Percentiles rank a stretch among this genome's conserved stretches.
Evolutionary conservation across 2,329 filamentous ascomycete species (phyloP).

Genomic region (Penicillium sp.): DNA sequence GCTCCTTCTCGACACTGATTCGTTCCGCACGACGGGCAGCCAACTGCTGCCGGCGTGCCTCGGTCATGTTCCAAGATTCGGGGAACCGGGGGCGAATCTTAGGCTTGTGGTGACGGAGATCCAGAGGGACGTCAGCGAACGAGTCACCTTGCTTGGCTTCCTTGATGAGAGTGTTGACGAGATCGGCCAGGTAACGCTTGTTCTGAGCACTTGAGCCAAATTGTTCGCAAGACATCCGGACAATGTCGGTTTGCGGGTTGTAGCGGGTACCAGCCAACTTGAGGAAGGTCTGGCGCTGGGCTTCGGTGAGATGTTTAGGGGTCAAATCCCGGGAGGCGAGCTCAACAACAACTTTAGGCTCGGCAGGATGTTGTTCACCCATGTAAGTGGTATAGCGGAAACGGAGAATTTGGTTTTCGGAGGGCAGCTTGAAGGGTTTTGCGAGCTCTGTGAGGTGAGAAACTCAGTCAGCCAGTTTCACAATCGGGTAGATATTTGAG

Average conservation of each 20-base stretch:
- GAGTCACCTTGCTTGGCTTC: slow-evolving; percentile 81
- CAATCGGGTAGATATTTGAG: neutral
- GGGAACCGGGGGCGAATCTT: slow-evolving; percentile 75
- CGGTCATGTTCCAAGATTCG: slow-evolving; percentile 78
- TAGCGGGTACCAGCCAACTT: slow-evolving; percentile 86
- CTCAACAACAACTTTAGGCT: slow-evolving; percentile 92
- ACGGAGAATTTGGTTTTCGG: slow-evolving; percentile 70
- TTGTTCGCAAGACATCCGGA: slow-evolving; percentile 90
- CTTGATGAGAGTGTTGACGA: slow-evolving; percentile 72
- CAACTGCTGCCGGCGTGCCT: slow-evolving; percentile 68
- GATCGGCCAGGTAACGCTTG: slow-evolving; percentile 87
- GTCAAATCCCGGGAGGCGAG: slow-evolving; percentile 75
- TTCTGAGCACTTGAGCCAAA: slow-evolving; percentile 92
- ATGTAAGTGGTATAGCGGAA: slow-evolving; percentile 98
- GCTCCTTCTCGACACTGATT: slow-evolving; percentile 61
- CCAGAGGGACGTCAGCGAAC: slow-evolving; percentile 87
- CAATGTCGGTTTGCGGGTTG: slow-evolving; percentile 78
- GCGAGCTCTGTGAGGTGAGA: slow-evolving; percentile 66
- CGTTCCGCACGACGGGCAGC: slow-evolving; percentile 61
- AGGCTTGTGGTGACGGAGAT: slow-evolving; percentile 80
- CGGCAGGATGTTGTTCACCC: slow-evolving; percentile 88
- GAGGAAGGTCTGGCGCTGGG: slow-evolving; percentile 77
- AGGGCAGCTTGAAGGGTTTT: slow-evolving; percentile 76
- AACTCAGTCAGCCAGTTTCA: slow-evolving; percentile 12
- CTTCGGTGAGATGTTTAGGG: slow-evolving; percentile 61